A percentile compares a stretch with the other conserved stretches of the same genome.
Evolutionary conservation across 176 grass and related monocot genomes (phyloP).

Genomic region (Musa schizocarpa): DNA sequence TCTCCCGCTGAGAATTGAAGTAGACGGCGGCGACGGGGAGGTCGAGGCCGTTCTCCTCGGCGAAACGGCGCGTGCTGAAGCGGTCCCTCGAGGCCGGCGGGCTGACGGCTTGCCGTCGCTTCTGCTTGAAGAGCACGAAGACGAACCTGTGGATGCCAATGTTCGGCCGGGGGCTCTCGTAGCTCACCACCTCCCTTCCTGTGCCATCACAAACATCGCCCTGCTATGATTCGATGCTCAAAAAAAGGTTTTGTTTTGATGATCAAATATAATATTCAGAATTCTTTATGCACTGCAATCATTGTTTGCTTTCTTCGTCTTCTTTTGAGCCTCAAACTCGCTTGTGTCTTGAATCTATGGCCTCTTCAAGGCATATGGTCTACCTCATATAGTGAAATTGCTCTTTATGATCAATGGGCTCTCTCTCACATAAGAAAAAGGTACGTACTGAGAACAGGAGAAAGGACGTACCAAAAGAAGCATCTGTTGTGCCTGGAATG

Average conservation of each 20-base stretch:
- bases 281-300: no score
- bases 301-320: no score
- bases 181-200: slow-evolving; percentile 63
- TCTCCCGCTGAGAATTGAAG: slow-evolving; percentile 85
- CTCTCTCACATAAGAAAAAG: no score
- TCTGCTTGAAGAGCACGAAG: slow-evolving; percentile 93
- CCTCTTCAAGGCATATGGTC: no score
- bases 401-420: no score
- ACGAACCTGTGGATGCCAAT: slow-evolving; percentile 95
- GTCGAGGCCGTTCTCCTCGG: slow-evolving; percentile 62
- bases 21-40: slow-evolving; percentile 85
- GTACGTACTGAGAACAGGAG: neutral
- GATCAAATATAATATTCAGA: no score
- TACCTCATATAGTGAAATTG: no score
- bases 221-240: no score
- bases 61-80: slow-evolving; percentile 74
- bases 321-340: no score
- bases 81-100: slow-evolving; percentile 41
- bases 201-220: neutral
- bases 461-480: slow-evolving; percentile 62
- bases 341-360: no score
- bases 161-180: slow-evolving; percentile 74
- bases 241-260: no score
- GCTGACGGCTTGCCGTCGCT: slow-evolving; percentile 32
- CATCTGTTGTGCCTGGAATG: slow-evolving; percentile 92